Percentiles rank a stretch among this genome's conserved stretches.
Evolutionary conservation across 1,284 basidiomycete genomes (phyloP).

Genomic region (Ceraceosorus bombacis): DNA sequence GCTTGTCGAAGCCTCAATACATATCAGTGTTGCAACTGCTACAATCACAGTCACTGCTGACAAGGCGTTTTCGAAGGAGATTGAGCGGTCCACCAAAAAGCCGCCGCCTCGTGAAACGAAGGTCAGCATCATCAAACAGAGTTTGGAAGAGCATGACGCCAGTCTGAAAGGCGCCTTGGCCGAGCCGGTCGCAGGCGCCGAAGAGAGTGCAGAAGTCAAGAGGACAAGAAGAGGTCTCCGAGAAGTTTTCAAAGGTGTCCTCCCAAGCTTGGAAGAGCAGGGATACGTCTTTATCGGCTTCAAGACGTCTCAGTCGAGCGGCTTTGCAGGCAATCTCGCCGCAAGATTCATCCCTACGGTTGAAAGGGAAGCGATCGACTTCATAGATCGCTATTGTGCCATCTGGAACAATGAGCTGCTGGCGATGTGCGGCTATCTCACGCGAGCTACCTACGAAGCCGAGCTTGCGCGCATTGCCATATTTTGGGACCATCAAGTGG

Average conservation of each 20-base stretch:
- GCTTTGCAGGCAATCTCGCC: conserved; percentile 75
- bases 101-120: conserved; percentile 71
- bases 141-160: conserved; percentile 77
- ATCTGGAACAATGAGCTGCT: conserved; percentile 42
- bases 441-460: conserved; percentile 75
- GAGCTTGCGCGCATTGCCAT: conserved; percentile 58
- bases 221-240: too few species aligned
- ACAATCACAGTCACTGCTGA: conserved; percentile 68
- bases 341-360: conserved; percentile 89
- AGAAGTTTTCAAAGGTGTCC: conserved; percentile 47
- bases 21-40: conserved; percentile 74
- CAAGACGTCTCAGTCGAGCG: conserved; percentile 78
- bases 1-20: conserved; percentile 53
- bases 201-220: conserved; percentile 50
- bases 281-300: conserved; percentile 50
- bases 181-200: conserved; percentile 56
- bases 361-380: conserved; percentile 86
- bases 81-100: conserved; percentile 91
- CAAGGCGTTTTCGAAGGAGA: conserved; percentile 65
- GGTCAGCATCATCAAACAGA: conserved; percentile 82
- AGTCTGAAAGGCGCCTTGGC: conserved; percentile 54
- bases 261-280: conserved; percentile 39
- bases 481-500: conserved; percentile 50
- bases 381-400: conserved; percentile 48
- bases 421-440: conserved; percentile 60